Conservation (phyloP, 83 land plant species). For the Picea abies region DNA sequence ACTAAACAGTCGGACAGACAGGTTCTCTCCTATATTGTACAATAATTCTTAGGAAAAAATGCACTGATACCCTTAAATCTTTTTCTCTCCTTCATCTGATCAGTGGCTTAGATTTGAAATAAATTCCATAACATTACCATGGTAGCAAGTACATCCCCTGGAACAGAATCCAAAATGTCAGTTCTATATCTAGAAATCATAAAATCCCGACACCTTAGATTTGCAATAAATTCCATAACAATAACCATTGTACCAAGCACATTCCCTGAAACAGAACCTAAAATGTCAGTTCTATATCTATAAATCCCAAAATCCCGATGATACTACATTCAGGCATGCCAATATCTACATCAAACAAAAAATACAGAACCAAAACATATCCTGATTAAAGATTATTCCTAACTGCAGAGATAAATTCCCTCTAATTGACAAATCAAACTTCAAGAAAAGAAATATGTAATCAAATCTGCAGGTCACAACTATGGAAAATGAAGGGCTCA, state of each 20-base stretch:
- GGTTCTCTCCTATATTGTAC: not conserved
- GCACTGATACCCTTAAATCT: not conserved
- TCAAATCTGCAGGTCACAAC: not conserved
- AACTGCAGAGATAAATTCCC: not conserved
- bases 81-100: not conserved
- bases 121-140: not conserved
- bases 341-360: not conserved
- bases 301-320: not conserved
- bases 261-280: not conserved
- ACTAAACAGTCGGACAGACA: too few species aligned
- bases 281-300: not conserved
- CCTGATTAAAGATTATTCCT: not conserved
- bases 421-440: not conserved
- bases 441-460: not conserved
- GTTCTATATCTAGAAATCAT: not conserved
- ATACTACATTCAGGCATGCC: not conserved
- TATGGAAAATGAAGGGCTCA: too few species aligned
- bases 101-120: not conserved
- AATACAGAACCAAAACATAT: not conserved
- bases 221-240: not conserved
- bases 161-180: not conserved
- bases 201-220: not conserved
- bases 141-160: not conserved
- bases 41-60: not conserved
- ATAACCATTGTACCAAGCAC: not conserved